Conservation (phyloP, 495 filamentous ascomycete genomes). For the Bacidia gigantensis region DNA sequence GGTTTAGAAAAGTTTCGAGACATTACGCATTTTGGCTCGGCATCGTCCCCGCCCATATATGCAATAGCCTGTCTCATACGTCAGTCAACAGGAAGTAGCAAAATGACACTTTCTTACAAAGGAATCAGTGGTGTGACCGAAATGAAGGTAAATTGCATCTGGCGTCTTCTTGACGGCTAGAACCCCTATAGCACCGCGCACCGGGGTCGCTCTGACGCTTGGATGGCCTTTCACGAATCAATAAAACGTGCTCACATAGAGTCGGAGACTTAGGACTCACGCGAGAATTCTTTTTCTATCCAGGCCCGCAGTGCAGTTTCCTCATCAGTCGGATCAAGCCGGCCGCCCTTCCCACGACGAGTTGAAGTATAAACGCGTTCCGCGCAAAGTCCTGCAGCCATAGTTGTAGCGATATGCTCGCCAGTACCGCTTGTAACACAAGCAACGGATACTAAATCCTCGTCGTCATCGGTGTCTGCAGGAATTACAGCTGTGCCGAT, state of each 20-base stretch:
- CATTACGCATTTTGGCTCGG: constrained; percentile 65
- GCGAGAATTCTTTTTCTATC: constrained; percentile 68
- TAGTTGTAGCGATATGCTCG: constrained; percentile 89
- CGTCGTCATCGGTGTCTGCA: constrained; percentile 43
- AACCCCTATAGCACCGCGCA: constrained; percentile 66
- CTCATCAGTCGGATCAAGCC: constrained; percentile 50
- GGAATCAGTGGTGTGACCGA: constrained; percentile 85
- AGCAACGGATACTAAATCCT: constrained; percentile 47
- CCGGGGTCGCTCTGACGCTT: constrained; percentile 55
- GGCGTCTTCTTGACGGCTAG: constrained; percentile 67
- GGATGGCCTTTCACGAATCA: constrained; percentile 44
- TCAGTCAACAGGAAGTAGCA: constrained; percentile 16
- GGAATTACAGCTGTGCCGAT: constrained; percentile 83
- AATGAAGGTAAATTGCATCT: constrained; percentile 62
- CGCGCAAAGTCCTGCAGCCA: constrained; percentile 67
- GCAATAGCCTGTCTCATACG: constrained; percentile 46
- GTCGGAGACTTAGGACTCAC: constrained; percentile 23
- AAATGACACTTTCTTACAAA: constrained; percentile 38
- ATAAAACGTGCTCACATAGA: constrained; percentile 1
- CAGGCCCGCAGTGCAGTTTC: constrained; percentile 57
- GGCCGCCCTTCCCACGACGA: constrained; percentile 42
- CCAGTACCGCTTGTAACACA: constrained; percentile 85
- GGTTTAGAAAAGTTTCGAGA: constrained; percentile 42
- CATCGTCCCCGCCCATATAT: constrained; percentile 69
- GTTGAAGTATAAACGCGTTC: constrained; percentile 57